Conservation (phyloP, 2,329 filamentous ascomycete genomes). For the Colletotrichum graminicola region DNA sequence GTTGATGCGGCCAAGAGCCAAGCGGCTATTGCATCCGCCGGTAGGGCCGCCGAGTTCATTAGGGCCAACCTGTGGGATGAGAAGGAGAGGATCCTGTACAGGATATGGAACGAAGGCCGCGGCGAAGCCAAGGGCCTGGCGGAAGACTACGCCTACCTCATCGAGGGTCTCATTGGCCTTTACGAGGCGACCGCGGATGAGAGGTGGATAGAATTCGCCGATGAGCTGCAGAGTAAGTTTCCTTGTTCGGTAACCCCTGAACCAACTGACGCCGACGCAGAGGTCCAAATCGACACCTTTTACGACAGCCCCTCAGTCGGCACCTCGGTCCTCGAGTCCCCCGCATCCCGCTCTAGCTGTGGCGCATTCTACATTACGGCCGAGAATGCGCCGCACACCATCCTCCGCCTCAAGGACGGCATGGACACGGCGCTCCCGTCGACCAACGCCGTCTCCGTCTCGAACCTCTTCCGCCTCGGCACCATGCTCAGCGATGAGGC, state of each 20-base stretch:
- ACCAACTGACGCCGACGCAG: constrained; percentile 53
- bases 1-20: constrained; percentile 69
- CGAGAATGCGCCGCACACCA: constrained; percentile 72
- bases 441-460: constrained; percentile 87
- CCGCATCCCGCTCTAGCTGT: constrained; percentile 56
- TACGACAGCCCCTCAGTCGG: constrained; percentile 69
- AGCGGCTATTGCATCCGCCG: constrained; percentile 74
- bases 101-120: constrained; percentile 77
- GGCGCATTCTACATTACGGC: constrained; percentile 82
- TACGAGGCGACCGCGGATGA: constrained; percentile 87
- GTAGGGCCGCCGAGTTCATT: constrained; percentile 79
- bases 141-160: constrained; percentile 94
- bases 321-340: constrained; percentile 48
- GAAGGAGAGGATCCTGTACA: constrained; percentile 72
- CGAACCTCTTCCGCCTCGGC: constrained; percentile 86
- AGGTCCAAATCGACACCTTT: constrained; percentile 81
- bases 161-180: constrained; percentile 84
- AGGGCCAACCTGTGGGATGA: constrained; percentile 78
- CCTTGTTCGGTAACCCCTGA: constrained; percentile 5
- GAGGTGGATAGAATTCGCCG: constrained; percentile 82
- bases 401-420: constrained; percentile 92
- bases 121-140: constrained; percentile 82
- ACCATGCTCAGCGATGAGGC: constrained; percentile 74
- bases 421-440: constrained; percentile 95
- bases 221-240: constrained; percentile 77